phyloP scores from a whole-genome alignment of 371 early-diverging fungal genomes.

The Batrachochytrium dendrobatidis region DNA sequence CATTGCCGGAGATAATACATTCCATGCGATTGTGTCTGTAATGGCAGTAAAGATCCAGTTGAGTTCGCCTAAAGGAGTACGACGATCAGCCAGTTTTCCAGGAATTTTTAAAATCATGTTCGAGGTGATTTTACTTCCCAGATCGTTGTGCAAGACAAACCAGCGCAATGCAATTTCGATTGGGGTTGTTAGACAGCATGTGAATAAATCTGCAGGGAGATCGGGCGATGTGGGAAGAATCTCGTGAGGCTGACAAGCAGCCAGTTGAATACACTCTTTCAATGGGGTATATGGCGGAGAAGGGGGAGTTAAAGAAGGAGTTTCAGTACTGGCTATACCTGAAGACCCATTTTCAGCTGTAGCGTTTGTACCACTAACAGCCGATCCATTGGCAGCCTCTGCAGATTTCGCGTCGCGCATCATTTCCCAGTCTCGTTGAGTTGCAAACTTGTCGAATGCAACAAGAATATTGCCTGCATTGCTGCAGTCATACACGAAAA shows the following conservation, averaged over 20 bases:
- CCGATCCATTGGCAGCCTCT: not conserved
- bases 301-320: no score
- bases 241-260: constrained; percentile 82
- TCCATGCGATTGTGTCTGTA: constrained; percentile 99
- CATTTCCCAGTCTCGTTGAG: constrained; percentile 70
- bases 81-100: constrained; percentile 80
- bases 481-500: constrained; percentile 91
- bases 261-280: constrained; percentile 86
- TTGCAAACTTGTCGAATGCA: constrained; percentile 82
- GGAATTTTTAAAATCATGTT: constrained; percentile 86
- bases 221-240: constrained; percentile 88
- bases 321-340: not conserved
- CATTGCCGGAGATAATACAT: constrained; percentile 75
- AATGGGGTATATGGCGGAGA: constrained; percentile 39
- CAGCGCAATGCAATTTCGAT: constrained; percentile 89
- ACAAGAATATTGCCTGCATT: constrained; percentile 85
- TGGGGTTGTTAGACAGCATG: constrained; percentile 92
- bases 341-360: not conserved
- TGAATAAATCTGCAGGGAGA: constrained; percentile 93
- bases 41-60: constrained; percentile 98
- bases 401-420: constrained; percentile 9
- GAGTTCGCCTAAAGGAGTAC: constrained; percentile 92
- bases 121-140: constrained; percentile 63
- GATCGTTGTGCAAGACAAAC: constrained; percentile 81
- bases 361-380: constrained; percentile 5